A percentile compares a stretch with the other conserved stretches of the same genome.
Evolutionary conservation across 345 rosid genomes (phyloP).

Genomic region (Bretschneidera sinensis): DNA sequence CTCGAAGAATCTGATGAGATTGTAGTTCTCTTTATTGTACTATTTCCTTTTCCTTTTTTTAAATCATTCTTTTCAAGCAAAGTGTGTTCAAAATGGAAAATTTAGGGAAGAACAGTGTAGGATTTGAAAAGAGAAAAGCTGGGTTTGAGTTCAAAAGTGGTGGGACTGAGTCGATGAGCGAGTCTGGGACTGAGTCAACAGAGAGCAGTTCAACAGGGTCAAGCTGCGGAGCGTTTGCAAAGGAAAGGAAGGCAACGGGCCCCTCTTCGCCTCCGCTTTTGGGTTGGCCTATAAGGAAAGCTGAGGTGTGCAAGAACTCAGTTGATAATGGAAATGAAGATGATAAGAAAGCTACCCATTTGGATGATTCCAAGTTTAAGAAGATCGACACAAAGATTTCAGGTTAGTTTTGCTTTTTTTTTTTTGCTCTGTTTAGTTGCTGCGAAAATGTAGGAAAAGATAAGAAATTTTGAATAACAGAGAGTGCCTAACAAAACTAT

Average conservation of each 20-base stretch:
- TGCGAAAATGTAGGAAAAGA: conserved; percentile 11
- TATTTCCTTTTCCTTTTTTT: neutral
- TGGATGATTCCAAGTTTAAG: conserved; percentile 36
- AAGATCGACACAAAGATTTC: conserved; percentile 33
- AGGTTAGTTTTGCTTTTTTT: conserved; percentile 32
- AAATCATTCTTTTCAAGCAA: neutral
- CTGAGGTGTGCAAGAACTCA: conserved; percentile 44
- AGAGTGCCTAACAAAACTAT: neutral
- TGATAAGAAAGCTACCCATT: conserved; percentile 23
- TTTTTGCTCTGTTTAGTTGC: conserved; percentile 20
- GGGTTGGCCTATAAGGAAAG: conserved; percentile 93
- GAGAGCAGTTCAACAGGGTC: conserved; percentile 48
- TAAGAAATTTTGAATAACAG: neutral
- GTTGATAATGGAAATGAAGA: conserved; percentile 28
- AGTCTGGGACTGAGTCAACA: conserved; percentile 47
- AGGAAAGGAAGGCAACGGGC: conserved; percentile 27
- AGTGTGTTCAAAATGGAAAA: conserved; percentile 42
- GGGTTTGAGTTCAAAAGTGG: conserved; percentile 28
- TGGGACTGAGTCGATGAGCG: conserved; percentile 32
- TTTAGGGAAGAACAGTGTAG: conserved; percentile 42
- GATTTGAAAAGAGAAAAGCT: conserved; percentile 33
- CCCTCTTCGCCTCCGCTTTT: conserved; percentile 51
- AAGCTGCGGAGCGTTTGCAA: conserved; percentile 34
- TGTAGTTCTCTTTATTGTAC: neutral
- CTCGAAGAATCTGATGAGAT: neutral